Conservation (phyloP, 1,139 yeast genomes). For the Scheffersomyces segobiensis region DNA sequence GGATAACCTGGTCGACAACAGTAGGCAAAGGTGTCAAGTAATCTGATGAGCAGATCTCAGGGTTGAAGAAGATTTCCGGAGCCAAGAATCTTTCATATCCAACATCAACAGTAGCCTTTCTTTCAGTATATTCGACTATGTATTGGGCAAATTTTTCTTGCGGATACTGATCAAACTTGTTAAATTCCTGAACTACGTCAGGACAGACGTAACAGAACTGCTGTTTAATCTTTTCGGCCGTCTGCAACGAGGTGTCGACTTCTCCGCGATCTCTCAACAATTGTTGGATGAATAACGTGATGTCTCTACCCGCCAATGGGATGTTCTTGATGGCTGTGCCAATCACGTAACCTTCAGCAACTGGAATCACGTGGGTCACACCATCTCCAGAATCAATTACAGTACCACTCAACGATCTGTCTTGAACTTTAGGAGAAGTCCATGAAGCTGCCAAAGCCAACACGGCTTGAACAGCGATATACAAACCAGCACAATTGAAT, state of each 20-base stretch:
- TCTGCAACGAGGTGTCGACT: conserved; percentile 85
- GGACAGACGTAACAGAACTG: conserved; percentile 97
- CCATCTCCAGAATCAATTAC: conserved; percentile 98
- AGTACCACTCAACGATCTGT: conserved; percentile 95
- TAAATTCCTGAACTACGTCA: conserved; percentile 94
- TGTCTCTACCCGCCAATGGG: conserved; percentile 98
- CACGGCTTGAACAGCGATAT: conserved; percentile 98
- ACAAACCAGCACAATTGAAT: conserved; percentile 96
- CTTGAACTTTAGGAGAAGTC: conserved; percentile 95
- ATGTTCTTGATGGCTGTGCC: conserved; percentile 96
- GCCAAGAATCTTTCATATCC: conserved; percentile 98
- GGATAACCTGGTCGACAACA: conserved; percentile 93
- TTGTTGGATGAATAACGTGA: conserved; percentile 89
- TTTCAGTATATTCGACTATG: conserved; percentile 76
- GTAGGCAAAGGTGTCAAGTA: conserved; percentile 93
- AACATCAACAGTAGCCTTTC: conserved; percentile 80
- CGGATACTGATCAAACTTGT: conserved; percentile 90
- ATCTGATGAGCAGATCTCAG: conserved; percentile 94
- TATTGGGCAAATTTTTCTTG: conserved; percentile 88
- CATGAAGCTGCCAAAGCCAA: conserved; percentile 98
- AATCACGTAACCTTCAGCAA: conserved; percentile 98
- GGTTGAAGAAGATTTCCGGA: conserved; percentile 97
- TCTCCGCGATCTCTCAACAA: conserved; percentile 96
- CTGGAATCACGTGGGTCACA: conserved; percentile 98
- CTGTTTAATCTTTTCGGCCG: conserved; percentile 96